phyloP scores from a whole-genome alignment of 352 stramenopile genomes.

The Globisporangium spinosum region DNA sequence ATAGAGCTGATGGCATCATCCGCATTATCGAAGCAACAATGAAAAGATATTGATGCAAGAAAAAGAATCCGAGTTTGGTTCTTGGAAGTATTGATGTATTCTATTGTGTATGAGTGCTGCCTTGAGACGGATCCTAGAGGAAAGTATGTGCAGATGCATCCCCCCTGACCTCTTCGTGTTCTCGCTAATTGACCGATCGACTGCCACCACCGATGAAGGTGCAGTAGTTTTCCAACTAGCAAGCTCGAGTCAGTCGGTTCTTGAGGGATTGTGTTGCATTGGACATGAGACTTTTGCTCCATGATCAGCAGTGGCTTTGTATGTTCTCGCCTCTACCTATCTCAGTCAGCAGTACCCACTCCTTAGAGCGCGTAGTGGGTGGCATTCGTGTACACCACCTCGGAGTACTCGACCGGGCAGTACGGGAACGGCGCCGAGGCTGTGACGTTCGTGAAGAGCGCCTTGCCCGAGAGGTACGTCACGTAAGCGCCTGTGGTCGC shows the following conservation, averaged over 20 bases:
- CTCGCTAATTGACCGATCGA: no score
- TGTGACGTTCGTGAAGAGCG: constrained; percentile 20
- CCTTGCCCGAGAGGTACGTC: constrained; percentile 29
- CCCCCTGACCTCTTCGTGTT: background rate
- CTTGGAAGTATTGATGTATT: background rate
- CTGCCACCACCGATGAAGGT: no score
- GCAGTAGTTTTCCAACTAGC: background rate
- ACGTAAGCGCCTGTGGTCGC: constrained; percentile 21
- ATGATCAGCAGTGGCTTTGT: background rate
- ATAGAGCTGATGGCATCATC: no score
- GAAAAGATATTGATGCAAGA: no score
- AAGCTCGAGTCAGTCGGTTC: background rate
- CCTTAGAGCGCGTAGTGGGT: constrained; percentile 22
- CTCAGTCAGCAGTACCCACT: no score
- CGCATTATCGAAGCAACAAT: no score
- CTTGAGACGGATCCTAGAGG: background rate
- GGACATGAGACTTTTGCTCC: constrained; percentile 9
- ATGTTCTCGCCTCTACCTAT: no score
- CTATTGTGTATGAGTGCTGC: background rate
- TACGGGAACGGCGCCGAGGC: constrained; percentile 19
- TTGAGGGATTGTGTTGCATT: background rate
- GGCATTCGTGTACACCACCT: constrained; percentile 30
- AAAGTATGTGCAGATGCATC: constrained; percentile 5
- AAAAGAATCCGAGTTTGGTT: no score
- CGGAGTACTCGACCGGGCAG: constrained; percentile 25